phyloP scores from a whole-genome alignment of 306 rosid species.

The Malus fusca region DNA sequence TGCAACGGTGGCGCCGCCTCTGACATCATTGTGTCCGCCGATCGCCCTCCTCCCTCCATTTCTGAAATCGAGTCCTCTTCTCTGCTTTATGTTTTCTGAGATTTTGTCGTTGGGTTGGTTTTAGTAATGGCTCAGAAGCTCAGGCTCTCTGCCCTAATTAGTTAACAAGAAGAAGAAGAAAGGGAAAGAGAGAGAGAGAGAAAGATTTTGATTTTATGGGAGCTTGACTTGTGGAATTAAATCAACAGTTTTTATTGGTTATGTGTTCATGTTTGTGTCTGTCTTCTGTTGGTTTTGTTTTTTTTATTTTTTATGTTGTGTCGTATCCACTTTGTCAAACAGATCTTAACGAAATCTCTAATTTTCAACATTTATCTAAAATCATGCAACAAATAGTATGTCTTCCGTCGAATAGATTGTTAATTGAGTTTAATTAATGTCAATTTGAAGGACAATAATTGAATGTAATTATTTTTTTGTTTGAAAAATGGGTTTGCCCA shows the following conservation, averaged over 20 bases:
- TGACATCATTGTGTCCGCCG: constrained; percentile 67
- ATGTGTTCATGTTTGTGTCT: background rate
- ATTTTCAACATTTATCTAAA: background rate
- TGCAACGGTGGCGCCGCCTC: constrained; percentile 39
- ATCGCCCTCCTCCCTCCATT: constrained; percentile 49
- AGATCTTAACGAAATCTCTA: background rate
- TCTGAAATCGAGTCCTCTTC: background rate
- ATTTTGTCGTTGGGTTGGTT: background rate
- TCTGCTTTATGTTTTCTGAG: background rate
- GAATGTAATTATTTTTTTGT: too few relatives aligned
- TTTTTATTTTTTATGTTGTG: background rate
- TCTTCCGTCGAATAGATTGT: background rate
- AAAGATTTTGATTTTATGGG: background rate
- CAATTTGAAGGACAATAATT: too few relatives aligned
- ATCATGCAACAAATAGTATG: background rate
- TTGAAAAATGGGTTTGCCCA: too few relatives aligned
- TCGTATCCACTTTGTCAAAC: background rate
- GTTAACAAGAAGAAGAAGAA: background rate
- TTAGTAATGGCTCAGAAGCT: background rate
- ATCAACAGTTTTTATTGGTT: background rate
- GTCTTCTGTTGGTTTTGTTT: background rate
- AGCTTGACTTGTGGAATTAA: background rate
- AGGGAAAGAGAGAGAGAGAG: background rate
- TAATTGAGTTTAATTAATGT: too few relatives aligned
- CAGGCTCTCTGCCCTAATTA: background rate